Evolutionary conservation across 495 filamentous ascomycete genomes (phyloP), one percentile per base, ranked within the genome.

Genomic region (Cercophora sp.): DNA sequence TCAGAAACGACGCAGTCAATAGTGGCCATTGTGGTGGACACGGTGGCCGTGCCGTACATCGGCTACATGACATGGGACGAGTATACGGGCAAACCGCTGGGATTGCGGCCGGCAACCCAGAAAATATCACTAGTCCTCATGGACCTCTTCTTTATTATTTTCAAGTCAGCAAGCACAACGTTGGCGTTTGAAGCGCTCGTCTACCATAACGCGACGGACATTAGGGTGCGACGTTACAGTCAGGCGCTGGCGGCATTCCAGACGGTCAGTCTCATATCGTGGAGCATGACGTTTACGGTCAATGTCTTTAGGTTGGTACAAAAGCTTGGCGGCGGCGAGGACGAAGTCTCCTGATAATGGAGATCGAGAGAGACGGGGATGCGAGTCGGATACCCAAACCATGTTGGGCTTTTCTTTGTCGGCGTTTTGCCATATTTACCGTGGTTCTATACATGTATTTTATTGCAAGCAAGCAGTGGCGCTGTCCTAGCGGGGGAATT

Each of bases 21-120:
- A 42, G 91, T 98, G 74, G 93, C 93, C 35, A 86, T 97, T 57
- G 83, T 91, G 36, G 87, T 97, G 25, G 92, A 96, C 68, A 83
- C 83, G 10, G 76, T 96, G 3, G 94, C 94, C 5, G 74, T 97
- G 50, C 82, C 91, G 34, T 98, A 96, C 67, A 80, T 93, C 27
- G 62, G 88, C 44, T 97, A 96, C 67, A 92, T 98, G 67, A 95
- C 90, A 2, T 96, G 85, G 69, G 93, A 98, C 65, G 93, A 98
- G 69, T 97, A 96, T 68, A 91, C 88, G 3, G 85, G 89, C 15
- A 94, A 96, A 62, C 93, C 93, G 3, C 73, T 98, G 26, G 93
- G 93, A 4, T 73, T 98, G 50, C 86, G 93, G 23, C 83, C 82
- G 5, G 82, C 89, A 2, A 84, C 81, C 29, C 84, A 89, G 18